Conservation (phyloP, 805 yeast genomes). For the Ogataea allantospora region DNA sequence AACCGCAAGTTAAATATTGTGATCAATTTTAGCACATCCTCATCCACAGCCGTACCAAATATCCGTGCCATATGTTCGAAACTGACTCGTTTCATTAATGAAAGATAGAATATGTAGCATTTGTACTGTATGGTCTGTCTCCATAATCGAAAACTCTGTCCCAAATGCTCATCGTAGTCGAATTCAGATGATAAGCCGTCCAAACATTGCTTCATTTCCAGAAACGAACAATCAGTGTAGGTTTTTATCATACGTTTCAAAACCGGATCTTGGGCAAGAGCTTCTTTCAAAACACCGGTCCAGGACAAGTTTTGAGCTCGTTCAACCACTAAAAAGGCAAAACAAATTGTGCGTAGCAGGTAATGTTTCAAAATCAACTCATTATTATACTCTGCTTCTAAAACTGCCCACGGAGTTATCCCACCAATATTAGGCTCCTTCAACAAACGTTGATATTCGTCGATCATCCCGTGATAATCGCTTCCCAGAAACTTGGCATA, state of each 20-base stretch:
- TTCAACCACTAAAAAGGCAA: constrained; percentile 23
- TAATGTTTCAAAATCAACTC: constrained; percentile 18
- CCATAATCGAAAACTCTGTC: constrained; percentile 25
- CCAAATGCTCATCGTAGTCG: constrained; percentile 24
- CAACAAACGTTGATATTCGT: constrained; percentile 20
- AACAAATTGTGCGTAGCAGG: constrained; percentile 20
- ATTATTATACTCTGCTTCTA: constrained; percentile 17
- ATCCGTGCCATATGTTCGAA: constrained; percentile 21
- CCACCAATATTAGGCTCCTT: constrained; percentile 13
- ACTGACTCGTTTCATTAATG: constrained; percentile 27
- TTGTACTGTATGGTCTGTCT: constrained; percentile 30
- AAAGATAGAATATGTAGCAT: constrained; percentile 33
- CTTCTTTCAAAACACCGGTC: constrained; percentile 15
- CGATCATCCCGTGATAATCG: constrained; percentile 25
- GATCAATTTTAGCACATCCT: constrained; percentile 23
- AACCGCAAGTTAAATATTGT: constrained; percentile 27
- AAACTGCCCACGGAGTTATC: constrained; percentile 20
- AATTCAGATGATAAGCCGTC: constrained; percentile 14
- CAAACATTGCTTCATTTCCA: constrained; percentile 18
- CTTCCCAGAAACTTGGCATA: constrained; percentile 26
- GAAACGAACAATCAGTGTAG: constrained; percentile 28
- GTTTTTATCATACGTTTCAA: constrained; percentile 26
- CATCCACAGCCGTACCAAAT: constrained; percentile 20
- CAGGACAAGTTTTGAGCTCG: constrained; percentile 14
- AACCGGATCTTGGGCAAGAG: constrained; percentile 22